These are phyloP conservation scores for Micractinium sp. DNA, from an alignment of 139 green algal species.

Conservation along the genomic window DNA sequence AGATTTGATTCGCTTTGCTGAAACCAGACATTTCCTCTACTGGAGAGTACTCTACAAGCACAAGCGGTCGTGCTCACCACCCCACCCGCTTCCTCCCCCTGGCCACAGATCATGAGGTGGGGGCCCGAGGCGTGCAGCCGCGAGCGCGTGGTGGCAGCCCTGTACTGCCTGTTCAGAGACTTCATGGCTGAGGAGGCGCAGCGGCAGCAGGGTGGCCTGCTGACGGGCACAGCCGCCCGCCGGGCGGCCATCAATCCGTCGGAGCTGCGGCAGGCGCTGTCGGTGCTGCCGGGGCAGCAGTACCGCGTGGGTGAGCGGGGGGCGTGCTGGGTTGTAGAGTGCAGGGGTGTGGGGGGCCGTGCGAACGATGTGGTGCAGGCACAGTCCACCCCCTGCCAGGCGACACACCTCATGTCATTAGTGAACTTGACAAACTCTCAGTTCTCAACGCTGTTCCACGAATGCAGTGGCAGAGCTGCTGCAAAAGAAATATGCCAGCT, in stretches of 20 bases:
- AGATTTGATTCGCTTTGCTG: no score
- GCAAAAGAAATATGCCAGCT: neutral
- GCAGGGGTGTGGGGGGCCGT: neutral
- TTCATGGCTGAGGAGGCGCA: slow-evolving; percentile 50
- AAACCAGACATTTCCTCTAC: no score
- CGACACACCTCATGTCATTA: no score
- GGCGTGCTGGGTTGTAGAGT: neutral
- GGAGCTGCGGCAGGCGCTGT: slow-evolving; percentile 71
- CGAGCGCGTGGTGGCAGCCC: slow-evolving; percentile 54
- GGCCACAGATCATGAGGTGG: neutral
- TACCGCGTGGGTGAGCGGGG: slow-evolving; percentile 53
- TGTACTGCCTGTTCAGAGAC: slow-evolving; percentile 58
- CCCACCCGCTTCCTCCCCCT: neutral
- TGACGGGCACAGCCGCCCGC: neutral
- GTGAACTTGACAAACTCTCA: no score
- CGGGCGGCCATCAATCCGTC: slow-evolving; percentile 60
- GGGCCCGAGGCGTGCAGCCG: neutral
- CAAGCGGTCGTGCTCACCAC: no score
- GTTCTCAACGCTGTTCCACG: neutral
- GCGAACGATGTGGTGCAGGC: no score
- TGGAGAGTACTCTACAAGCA: no score
- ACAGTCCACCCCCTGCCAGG: no score
- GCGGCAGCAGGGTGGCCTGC: neutral
- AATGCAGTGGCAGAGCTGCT: neutral
- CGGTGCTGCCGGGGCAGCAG: slow-evolving; percentile 36